Percentiles rank a stretch among this genome's conserved stretches.
Conservation (phyloP, 768 basidiomycete genomes). For the Austroboletus eburneus region DNA sequence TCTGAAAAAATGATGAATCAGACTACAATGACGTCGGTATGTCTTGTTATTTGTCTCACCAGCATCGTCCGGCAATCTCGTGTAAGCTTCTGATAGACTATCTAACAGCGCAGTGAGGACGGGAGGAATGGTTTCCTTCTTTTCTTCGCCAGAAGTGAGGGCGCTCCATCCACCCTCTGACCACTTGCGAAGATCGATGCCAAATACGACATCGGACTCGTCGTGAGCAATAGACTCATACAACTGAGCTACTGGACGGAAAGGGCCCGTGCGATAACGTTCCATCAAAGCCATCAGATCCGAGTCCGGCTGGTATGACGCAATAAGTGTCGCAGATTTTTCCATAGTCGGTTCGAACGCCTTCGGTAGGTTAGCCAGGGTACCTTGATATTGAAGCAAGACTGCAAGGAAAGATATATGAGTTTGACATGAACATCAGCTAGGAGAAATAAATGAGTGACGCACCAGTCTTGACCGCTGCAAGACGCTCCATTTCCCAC, state of each 20-base stretch:
- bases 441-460: slow-evolving; percentile 20
- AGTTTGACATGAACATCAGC: background rate
- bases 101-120: slow-evolving; percentile 66
- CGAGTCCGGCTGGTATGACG: slow-evolving; percentile 83
- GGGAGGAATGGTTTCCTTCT: slow-evolving; percentile 65
- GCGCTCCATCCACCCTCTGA: slow-evolving; percentile 76
- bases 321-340: slow-evolving; percentile 69
- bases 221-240: slow-evolving; percentile 85
- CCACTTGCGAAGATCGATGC: slow-evolving; percentile 89
- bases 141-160: slow-evolving; percentile 50
- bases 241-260: slow-evolving; percentile 79
- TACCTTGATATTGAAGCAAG: slow-evolving; percentile 83
- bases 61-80: slow-evolving; percentile 52
- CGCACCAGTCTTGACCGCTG: slow-evolving; percentile 76
- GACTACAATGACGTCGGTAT: background rate
- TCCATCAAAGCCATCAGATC: slow-evolving; percentile 87
- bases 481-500: slow-evolving; percentile 82
- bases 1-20: slow-evolving; percentile 43
- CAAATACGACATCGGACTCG: slow-evolving; percentile 83
- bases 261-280: slow-evolving; percentile 89
- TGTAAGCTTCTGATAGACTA: slow-evolving; percentile 62
- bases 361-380: slow-evolving; percentile 67
- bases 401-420: slow-evolving; percentile 39
- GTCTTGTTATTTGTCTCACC: slow-evolving; percentile 44
- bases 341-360: slow-evolving; percentile 61